Conservation (phyloP, 257 asterid species). For the Capsicum pubescens region DNA sequence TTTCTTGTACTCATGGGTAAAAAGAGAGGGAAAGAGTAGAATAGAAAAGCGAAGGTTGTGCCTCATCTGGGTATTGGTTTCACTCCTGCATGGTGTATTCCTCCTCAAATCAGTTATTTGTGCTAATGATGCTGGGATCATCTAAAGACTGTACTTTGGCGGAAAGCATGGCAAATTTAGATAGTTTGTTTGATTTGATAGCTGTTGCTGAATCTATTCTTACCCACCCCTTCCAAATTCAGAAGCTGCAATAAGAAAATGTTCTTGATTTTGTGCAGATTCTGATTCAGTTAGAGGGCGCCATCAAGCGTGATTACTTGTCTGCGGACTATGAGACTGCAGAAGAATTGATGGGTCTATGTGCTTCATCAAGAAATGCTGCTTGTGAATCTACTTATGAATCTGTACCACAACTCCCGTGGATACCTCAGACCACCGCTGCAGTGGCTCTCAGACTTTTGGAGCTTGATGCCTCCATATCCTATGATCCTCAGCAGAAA, state of each 20-base stretch:
- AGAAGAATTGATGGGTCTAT: slow-evolving; percentile 67
- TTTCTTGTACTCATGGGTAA: background rate
- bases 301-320: slow-evolving; percentile 69
- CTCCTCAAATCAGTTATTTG: slow-evolving; percentile 9
- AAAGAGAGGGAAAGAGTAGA: background rate
- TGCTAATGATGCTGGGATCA: background rate
- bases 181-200: background rate
- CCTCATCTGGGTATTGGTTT: background rate
- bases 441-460: slow-evolving; percentile 89
- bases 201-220: slow-evolving; percentile 19
- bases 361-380: slow-evolving; percentile 51
- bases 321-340: slow-evolving; percentile 85
- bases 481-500: slow-evolving; percentile 61
- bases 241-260: background rate
- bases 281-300: slow-evolving; percentile 76
- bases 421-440: slow-evolving; percentile 90
- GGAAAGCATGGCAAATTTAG: slow-evolving; percentile 17
- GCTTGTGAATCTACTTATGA: slow-evolving; percentile 45
- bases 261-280: slow-evolving; percentile 52
- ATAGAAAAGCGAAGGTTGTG: background rate
- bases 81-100: background rate
- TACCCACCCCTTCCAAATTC: background rate
- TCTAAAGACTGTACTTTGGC: background rate
- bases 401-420: slow-evolving; percentile 70
- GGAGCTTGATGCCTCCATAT: slow-evolving; percentile 85